These are phyloP conservation scores for Barnettozyma hawaiiensis DNA, from an alignment of 1,139 yeast species.

Conservation along the genomic window DNA sequence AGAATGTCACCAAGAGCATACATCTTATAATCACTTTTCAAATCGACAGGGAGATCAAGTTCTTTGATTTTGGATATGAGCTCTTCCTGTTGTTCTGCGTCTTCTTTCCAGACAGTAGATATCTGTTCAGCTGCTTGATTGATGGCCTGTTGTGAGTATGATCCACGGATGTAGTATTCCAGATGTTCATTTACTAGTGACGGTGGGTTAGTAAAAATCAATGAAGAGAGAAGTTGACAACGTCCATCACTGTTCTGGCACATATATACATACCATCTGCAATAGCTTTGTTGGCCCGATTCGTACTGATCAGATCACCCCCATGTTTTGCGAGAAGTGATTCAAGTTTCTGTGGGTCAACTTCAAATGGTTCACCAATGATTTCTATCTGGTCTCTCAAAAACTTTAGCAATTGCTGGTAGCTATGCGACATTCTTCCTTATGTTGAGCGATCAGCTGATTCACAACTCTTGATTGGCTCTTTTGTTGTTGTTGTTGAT, in stretches of 20 bases:
- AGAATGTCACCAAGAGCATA: conserved; percentile 18
- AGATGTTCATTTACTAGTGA: conserved; percentile 12
- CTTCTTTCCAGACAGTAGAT: conserved; percentile 13
- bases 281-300: not conserved
- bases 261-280: not conserved
- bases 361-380: not conserved
- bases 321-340: not conserved
- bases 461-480: not conserved
- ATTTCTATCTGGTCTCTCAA: not conserved
- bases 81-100: conserved; percentile 6
- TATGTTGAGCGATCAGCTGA: not conserved
- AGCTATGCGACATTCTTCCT: not conserved
- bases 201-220: not conserved
- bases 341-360: not conserved
- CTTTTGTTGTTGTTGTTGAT: no score
- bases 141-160: conserved; percentile 21
- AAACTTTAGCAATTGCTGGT: conserved; percentile 3
- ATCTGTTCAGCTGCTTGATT: conserved; percentile 21
- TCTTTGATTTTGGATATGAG: conserved; percentile 7
- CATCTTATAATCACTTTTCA: conserved; percentile 16
- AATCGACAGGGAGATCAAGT: conserved; percentile 14
- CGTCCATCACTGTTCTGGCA: no score
- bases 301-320: not conserved
- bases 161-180: conserved; percentile 8
- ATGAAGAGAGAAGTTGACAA: not conserved